Evolutionary conservation across 441 rosid species (phyloP), one percentile per base, ranked within the genome.

Genomic region (Gossypium laxum): DNA sequence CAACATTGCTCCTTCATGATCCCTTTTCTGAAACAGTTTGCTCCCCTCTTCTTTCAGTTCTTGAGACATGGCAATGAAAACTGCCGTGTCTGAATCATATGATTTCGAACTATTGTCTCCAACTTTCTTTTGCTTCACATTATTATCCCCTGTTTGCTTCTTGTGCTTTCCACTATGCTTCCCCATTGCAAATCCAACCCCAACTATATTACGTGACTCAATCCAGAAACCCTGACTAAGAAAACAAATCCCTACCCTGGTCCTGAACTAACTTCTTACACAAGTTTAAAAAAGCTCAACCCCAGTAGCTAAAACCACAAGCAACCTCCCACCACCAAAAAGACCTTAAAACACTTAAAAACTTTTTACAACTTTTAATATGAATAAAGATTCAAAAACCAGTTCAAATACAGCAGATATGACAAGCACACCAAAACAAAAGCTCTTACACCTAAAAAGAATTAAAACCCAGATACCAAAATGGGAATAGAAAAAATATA

Each of bases 11-110:
- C 82, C 84, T 62, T 77, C 82, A 54, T 76, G 80, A 67, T 86
- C 89, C 76, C 91, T 78, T 79, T 75, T 85, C 73, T 85, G 90
- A 76, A 88, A 88, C 75, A 85, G 22, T 77, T 81, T 83, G 77
- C 85, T 88, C 19, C 93, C 93, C 71, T 85, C 89, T 10, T 84
- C 88, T 47, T 84, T 88, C 79, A 85, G 72, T 19, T 79, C 85
- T 71, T 81, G 89, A 52, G 91, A 83, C 85, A 75, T 78, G 22
- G 80, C 59, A 54, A 84, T 76, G 77, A 55, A 83, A 61, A 83
- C 79, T 15, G 61, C 77, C 2, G 74, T 78, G 86, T 75, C 85
- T 63, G 80, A 71, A 69, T 82, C 85, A 71, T 76, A 70, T 15
- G 70, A 70, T 62, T 32, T 72, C 0, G 76, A 77, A 70, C 78